Base-by-base conservation (phyloP, 2,329 filamentous ascomycete species). In the Scolecobasidium constrictum region DNA sequence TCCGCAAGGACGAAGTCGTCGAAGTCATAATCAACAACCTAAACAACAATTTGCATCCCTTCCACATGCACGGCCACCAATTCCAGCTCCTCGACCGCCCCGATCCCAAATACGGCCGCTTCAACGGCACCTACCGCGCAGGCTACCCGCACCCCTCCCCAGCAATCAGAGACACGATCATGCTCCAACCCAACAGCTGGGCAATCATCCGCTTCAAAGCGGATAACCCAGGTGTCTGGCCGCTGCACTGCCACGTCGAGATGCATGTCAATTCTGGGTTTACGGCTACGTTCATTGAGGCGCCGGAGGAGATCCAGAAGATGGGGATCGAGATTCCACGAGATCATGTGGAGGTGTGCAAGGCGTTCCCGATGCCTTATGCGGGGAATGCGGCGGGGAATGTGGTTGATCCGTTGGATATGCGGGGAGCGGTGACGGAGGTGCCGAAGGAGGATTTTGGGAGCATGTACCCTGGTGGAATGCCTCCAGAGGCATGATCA, bases 341-440 rank as follows among this genome's bases (percentile, higher is more conserved):
- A 20, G 70, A 79, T 46, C 77, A 83, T 51, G 62, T 70, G 31
- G 72, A 73, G 5, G 72, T 63, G 3, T 90, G 84, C 55, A 62
- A 62, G 4, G 71, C 66, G 0, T 65, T 57, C 0, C 61, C 64
- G 5, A 59, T 77, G 0, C 67, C 74, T 1, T 72, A 63, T 0
- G 52, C 54, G 3, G 86, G 86, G 3, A 92, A 92, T 52, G 86
- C 85, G 0, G 86, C 83, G 0, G 86, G 71, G 0, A 86, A 87
- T 53, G 78, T 73, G 0, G 57, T 60, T 0, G 61, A 88, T 50
- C 62, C 26, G 12, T 22, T 28, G 15, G 38, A 45, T 28, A 11
- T 42, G 17, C 42, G 11, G 1, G 43, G 43, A 4, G 36, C 43
- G 12, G 41, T 42, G 18, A 21, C 23, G 15, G 37, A 42, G 7